Evolutionary conservation across 2,329 filamentous ascomycete species (phyloP).

Genomic region (Teratosphaeria nubilosa): DNA sequence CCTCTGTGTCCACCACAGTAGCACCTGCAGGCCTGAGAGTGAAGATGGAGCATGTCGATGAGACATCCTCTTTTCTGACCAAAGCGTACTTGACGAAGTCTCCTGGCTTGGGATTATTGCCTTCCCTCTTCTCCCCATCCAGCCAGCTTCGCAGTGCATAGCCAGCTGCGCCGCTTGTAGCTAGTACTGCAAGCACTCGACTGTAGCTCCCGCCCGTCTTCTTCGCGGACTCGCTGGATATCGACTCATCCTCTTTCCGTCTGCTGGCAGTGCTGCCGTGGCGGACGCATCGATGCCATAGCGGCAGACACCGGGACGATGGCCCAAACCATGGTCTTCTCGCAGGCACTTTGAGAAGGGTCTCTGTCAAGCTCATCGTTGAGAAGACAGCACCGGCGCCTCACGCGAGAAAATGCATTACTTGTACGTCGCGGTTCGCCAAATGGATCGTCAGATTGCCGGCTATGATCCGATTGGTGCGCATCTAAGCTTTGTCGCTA

Average conservation of each 20-base stretch:
- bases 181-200: background rate
- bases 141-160: background rate
- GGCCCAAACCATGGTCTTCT: background rate
- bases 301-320: background rate
- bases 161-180: background rate
- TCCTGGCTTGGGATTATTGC: background rate
- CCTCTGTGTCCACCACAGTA: slow-evolving; percentile 10
- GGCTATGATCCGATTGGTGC: too few species aligned
- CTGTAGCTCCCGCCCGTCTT: slow-evolving; percentile 1
- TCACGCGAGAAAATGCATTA: background rate
- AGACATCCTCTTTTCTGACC: slow-evolving; percentile 50
- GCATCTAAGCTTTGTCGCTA: too few species aligned
- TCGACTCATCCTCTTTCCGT: background rate
- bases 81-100: slow-evolving; percentile 46
- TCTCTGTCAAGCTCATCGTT: background rate
- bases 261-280: background rate
- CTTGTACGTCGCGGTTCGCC: too few species aligned
- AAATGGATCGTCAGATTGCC: too few species aligned
- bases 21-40: slow-evolving; percentile 42
- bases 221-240: background rate
- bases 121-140: background rate
- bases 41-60: slow-evolving; percentile 59
- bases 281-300: background rate
- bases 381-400: background rate
- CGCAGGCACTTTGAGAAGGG: background rate